Conservation (phyloP, 257 asterid genomes). For the Agastache rugosa region DNA sequence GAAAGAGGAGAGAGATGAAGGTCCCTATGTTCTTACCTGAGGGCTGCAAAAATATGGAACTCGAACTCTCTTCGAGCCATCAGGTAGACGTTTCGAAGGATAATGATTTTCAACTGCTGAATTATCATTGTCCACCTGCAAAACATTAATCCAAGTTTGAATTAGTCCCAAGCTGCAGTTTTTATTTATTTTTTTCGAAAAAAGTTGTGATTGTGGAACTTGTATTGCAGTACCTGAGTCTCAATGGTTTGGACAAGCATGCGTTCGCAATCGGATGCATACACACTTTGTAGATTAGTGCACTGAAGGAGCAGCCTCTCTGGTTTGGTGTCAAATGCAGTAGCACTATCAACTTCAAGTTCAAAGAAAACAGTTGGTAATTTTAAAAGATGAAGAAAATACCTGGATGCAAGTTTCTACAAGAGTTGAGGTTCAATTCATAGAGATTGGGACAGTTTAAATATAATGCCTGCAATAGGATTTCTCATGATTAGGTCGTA, state of each 20-base stretch:
- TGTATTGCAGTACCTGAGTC: slow-evolving; percentile 65
- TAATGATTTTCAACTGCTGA: slow-evolving; percentile 45
- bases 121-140: slow-evolving; percentile 57
- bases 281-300: slow-evolving; percentile 76
- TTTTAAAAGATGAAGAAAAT: slow-evolving; percentile 22
- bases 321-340: slow-evolving; percentile 43
- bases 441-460: slow-evolving; percentile 80
- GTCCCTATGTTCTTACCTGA: slow-evolving; percentile 48
- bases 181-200: too few relatives aligned
- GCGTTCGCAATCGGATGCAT: slow-evolving; percentile 77
- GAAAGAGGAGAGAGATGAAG: neutral
- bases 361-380: neutral
- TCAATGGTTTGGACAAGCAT: slow-evolving; percentile 70
- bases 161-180: neutral
- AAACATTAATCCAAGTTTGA: neutral
- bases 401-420: slow-evolving; percentile 90
- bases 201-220: neutral
- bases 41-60: slow-evolving; percentile 63
- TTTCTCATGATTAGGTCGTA: slow-evolving; percentile 31
- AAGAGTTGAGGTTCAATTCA: slow-evolving; percentile 86
- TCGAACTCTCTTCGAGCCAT: slow-evolving; percentile 91
- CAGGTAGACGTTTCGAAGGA: slow-evolving; percentile 80
- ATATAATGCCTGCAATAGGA: slow-evolving; percentile 74
- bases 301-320: slow-evolving; percentile 90
- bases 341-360: slow-evolving; percentile 4